A percentile compares a stretch with the other conserved stretches of the same genome.
phyloP scores from a whole-genome alignment of 495 filamentous ascomycete species.

The Xylaria venustula region DNA sequence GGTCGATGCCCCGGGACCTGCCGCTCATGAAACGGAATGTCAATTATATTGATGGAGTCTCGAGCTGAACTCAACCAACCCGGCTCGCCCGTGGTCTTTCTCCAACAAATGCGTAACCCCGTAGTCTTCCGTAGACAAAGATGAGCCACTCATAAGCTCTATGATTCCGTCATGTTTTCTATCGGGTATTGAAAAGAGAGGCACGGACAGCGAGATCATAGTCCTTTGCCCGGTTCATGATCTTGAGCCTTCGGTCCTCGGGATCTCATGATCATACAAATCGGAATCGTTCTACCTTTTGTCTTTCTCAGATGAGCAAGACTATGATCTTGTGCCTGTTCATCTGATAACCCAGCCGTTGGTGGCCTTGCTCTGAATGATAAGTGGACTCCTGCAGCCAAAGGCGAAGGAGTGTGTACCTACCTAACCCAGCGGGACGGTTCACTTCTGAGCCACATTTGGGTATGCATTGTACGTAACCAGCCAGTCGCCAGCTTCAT shows the following conservation, averaged over 20 bases:
- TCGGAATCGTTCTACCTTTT: neutral
- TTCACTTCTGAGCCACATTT: too few relatives aligned
- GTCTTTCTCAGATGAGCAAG: neutral
- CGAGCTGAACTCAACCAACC: neutral
- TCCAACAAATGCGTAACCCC: neutral
- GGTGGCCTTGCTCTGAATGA: neutral
- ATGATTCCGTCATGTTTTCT: neutral
- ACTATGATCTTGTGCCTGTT: neutral
- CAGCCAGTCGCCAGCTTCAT: too few relatives aligned
- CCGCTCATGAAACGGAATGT: conserved; percentile 1
- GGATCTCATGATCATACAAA: neutral
- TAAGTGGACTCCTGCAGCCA: too few relatives aligned
- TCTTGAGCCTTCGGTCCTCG: neutral
- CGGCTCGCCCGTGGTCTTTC: neutral
- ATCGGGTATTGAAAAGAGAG: neutral
- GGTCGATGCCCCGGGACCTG: neutral
- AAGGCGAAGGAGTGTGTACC: too few relatives aligned
- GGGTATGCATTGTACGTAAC: too few relatives aligned
- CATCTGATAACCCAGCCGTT: neutral
- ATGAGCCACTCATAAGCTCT: neutral
- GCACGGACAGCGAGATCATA: neutral
- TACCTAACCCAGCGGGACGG: too few relatives aligned
- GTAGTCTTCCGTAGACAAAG: neutral
- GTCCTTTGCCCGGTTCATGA: neutral
- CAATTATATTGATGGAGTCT: neutral